phyloP scores from a whole-genome alignment of 192 early-diverging fungal genomes.

The Allomyces macrogynus region DNA sequence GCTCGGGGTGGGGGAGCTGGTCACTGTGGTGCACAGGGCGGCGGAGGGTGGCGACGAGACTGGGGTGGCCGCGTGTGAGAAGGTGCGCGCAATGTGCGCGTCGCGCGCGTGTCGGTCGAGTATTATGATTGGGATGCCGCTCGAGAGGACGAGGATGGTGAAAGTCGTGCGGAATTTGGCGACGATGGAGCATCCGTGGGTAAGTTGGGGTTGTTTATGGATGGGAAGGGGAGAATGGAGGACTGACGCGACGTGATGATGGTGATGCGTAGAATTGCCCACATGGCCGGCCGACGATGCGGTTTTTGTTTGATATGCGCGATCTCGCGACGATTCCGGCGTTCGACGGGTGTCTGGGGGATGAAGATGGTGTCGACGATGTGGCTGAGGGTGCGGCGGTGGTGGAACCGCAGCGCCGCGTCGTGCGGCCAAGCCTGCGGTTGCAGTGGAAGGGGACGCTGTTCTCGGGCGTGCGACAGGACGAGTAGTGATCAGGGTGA shows the following conservation, averaged over 20 bases:
- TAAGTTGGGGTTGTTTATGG: constrained; percentile 7
- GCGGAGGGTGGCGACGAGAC: constrained; percentile 4
- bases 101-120: constrained; percentile 76
- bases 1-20: not conserved
- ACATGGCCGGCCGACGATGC: constrained; percentile 87
- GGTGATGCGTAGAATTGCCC: constrained; percentile 63
- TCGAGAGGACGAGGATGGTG: constrained; percentile 49
- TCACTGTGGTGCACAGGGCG: not conserved
- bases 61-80: constrained; percentile 41
- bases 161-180: constrained; percentile 64
- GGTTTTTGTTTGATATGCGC: constrained; percentile 46
- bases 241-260: not conserved
- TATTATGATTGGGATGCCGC: constrained; percentile 75
- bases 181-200: constrained; percentile 80
- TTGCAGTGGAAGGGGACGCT: too few species aligned
- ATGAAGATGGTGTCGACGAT: too few species aligned
- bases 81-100: constrained; percentile 55
- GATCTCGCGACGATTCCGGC: not conserved
- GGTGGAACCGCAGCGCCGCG: too few species aligned
- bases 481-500: too few species aligned
- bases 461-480: too few species aligned
- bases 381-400: too few species aligned
- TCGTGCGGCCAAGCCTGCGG: too few species aligned
- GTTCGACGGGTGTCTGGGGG: too few species aligned
- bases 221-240: not conserved